Percentiles rank a stretch among this genome's conserved stretches.
Evolutionary conservation across 495 filamentous ascomycete genomes (phyloP).

Genomic region (Aspergillus asperescens): DNA sequence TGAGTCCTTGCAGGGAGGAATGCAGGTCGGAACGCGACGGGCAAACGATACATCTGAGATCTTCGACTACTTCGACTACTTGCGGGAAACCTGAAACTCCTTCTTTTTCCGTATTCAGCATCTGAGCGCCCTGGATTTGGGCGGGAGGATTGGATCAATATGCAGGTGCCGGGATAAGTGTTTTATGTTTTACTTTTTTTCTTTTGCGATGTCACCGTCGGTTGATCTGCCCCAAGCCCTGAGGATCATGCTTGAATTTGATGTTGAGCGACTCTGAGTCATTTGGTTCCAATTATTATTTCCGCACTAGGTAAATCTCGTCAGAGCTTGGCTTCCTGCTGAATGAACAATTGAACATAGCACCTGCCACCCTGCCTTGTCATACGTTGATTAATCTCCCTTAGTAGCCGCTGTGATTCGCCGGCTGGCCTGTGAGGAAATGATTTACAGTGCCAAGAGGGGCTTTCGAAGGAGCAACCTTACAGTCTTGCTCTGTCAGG

Average conservation of each 20-base stretch:
- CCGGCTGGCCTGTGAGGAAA: background rate
- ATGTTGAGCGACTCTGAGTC: no score
- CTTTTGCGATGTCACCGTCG: background rate
- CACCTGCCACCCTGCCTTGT: no score
- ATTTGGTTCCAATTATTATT: no score
- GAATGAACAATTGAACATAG: background rate
- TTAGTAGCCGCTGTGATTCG: background rate
- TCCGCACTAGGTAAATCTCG: background rate
- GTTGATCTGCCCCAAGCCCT: no score
- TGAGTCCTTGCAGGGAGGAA: background rate
- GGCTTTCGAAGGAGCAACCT: no score
- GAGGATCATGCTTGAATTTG: no score
- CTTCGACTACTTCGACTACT: background rate
- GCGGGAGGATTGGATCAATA: background rate
- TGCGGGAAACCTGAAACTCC: background rate
- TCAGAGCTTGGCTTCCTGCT: background rate
- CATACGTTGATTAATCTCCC: background rate
- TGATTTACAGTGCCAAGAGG: constrained; percentile 4
- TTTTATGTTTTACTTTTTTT: background rate
- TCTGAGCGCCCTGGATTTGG: background rate
- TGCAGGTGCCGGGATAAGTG: constrained; percentile 1
- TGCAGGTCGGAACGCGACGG: background rate
- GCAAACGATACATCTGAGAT: constrained; percentile 3
- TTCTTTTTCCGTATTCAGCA: background rate
- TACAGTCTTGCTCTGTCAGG: background rate